Evolutionary conservation across 1,284 basidiomycete genomes (phyloP).

Genomic region (Rhizoctonia solani): DNA sequence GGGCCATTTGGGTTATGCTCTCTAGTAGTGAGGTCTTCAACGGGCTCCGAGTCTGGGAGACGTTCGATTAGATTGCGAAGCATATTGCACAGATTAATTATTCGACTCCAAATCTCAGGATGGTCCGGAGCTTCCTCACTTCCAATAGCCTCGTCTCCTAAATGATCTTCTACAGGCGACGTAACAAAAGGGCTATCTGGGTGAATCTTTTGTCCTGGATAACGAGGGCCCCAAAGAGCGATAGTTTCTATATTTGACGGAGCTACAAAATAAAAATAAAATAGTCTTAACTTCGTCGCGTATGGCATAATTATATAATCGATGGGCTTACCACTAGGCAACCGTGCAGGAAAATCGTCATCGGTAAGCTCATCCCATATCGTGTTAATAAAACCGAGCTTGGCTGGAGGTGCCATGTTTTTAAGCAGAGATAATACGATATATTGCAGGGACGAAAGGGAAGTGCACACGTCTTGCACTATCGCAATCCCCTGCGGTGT

Average conservation of each 20-base stretch:
- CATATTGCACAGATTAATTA: not conserved
- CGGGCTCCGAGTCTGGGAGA: not conserved
- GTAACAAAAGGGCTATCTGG: not conserved
- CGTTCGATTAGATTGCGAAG: not conserved
- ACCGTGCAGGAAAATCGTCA: not conserved
- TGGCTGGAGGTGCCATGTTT: too few species aligned
- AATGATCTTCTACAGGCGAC: not conserved
- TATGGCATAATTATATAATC: not conserved
- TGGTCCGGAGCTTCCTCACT: not conserved
- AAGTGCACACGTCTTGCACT: too few species aligned
- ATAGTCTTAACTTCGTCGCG: too few species aligned
- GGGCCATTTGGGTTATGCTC: not conserved
- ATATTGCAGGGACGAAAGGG: too few species aligned
- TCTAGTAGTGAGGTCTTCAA: not conserved
- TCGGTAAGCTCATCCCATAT: not conserved
- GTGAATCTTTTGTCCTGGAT: conserved; percentile 10
- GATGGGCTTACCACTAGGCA: not conserved
- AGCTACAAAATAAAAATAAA: too few species aligned
- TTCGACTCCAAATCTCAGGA: conserved; percentile 6
- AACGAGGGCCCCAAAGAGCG: conserved; percentile 16
- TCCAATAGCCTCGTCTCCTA: not conserved
- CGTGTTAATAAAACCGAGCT: not conserved
- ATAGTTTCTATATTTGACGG: conserved; percentile 21
- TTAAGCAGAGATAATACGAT: too few species aligned
- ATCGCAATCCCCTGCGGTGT: too few species aligned